A percentile compares a stretch with the other conserved stretches of the same genome.
Conservation (phyloP, 441 rosid genomes). For the Francoa sonchifolia region DNA sequence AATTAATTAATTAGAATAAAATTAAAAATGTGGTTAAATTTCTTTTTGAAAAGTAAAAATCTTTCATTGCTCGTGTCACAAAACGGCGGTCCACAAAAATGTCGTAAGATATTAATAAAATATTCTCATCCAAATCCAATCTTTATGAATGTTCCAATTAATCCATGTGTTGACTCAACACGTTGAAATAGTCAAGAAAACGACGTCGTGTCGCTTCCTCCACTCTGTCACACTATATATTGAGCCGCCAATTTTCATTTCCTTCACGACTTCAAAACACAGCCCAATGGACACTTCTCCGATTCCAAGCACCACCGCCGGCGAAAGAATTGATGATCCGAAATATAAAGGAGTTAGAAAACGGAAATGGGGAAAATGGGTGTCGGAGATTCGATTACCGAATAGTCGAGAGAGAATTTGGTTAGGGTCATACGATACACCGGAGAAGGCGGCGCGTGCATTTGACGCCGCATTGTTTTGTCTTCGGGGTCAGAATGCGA, state of each 20-base stretch:
- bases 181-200: too few relatives aligned
- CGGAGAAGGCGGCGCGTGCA: constrained; percentile 85
- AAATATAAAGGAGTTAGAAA: constrained; percentile 74
- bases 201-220: too few relatives aligned
- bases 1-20: too few relatives aligned
- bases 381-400: constrained; percentile 81
- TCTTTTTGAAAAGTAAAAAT: too few relatives aligned
- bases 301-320: not conserved
- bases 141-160: too few relatives aligned
- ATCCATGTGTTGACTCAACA: too few relatives aligned
- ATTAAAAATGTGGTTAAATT: too few relatives aligned
- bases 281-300: not conserved
- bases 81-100: too few relatives aligned
- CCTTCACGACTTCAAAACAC: not conserved
- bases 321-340: constrained; percentile 10
- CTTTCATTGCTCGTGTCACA: too few relatives aligned
- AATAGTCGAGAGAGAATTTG: constrained; percentile 81
- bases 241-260: not conserved
- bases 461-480: constrained; percentile 78
- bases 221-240: too few relatives aligned
- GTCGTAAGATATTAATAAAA: too few relatives aligned
- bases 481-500: constrained; percentile 48
- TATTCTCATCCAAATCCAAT: too few relatives aligned
- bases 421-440: constrained; percentile 63
- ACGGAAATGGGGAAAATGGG: constrained; percentile 94